Evolutionary conservation across 495 filamentous ascomycete species (phyloP).

Genomic region (Cercophora newfieldiana): DNA sequence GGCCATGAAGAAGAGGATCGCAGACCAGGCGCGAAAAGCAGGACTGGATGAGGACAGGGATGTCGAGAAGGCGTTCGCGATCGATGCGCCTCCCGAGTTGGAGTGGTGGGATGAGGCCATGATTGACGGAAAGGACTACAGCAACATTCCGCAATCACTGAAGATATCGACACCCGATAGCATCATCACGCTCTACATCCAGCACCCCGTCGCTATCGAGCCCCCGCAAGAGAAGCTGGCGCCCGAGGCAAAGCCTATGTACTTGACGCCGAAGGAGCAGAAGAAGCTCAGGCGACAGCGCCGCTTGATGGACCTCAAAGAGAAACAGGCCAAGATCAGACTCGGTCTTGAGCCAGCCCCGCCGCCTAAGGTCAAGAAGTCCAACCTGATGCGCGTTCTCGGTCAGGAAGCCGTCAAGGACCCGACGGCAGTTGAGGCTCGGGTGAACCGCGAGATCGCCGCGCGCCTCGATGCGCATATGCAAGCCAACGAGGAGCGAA

Average conservation of each 20-base stretch:
- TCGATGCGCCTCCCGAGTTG: conserved; percentile 81
- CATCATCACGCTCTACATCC: conserved; percentile 85
- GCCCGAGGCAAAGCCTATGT: conserved; percentile 84
- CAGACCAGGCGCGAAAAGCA: conserved; percentile 76
- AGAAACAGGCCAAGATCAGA: conserved; percentile 92
- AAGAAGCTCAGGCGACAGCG: conserved; percentile 87
- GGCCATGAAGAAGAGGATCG: conserved; percentile 90
- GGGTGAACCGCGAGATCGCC: conserved; percentile 86
- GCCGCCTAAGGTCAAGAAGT: conserved; percentile 91
- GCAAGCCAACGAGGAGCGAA: conserved; percentile 78
- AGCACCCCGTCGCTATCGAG: conserved; percentile 90
- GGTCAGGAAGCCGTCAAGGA: conserved; percentile 97
- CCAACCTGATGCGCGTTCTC: conserved; percentile 95
- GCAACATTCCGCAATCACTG: conserved; percentile 62
- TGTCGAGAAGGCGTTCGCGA: conserved; percentile 81
- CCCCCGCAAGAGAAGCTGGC: conserved; percentile 84
- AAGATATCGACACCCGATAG: conserved; percentile 78
- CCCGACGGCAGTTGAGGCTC: conserved; percentile 93
- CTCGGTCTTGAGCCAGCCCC: conserved; percentile 86
- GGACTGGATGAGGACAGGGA: conserved; percentile 90
- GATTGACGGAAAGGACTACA: conserved; percentile 71
- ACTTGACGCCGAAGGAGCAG: conserved; percentile 85
- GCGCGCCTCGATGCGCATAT: conserved; percentile 79
- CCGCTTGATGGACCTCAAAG: conserved; percentile 88
- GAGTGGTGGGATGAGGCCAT: conserved; percentile 99